Evolutionary conservation across 164 flowering plant genomes (phyloP).

Genomic region (Vitis cinerea): DNA sequence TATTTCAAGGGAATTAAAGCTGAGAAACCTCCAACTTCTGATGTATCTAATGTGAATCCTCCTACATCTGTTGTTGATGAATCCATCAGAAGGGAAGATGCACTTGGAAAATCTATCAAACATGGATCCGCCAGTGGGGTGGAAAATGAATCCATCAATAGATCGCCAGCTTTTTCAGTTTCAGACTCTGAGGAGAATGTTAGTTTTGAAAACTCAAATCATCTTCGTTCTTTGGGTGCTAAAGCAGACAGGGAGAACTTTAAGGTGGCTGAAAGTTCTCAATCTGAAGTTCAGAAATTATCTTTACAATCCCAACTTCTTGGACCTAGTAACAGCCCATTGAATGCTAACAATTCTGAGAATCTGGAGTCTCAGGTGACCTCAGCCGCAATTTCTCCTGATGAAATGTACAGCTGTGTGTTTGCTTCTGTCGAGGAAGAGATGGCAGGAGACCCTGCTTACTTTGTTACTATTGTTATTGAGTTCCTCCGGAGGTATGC

Average conservation of each 20-base stretch:
- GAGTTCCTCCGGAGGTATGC: slow-evolving; percentile 88
- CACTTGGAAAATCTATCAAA: slow-evolving; percentile 24
- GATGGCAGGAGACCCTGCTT: slow-evolving; percentile 79
- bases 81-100: slow-evolving; percentile 23
- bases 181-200: slow-evolving; percentile 61
- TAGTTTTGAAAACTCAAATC: slow-evolving; percentile 18
- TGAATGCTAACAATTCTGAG: slow-evolving; percentile 43
- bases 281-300: slow-evolving; percentile 29
- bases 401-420: slow-evolving; percentile 78
- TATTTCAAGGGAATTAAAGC: slow-evolving; percentile 37
- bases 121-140: slow-evolving; percentile 19
- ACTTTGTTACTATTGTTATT: slow-evolving; percentile 69
- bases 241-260: slow-evolving; percentile 19
- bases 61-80: slow-evolving; percentile 29
- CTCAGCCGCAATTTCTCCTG: slow-evolving; percentile 80
- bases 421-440: slow-evolving; percentile 87
- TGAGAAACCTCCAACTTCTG: slow-evolving; percentile 39
- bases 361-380: slow-evolving; percentile 47
- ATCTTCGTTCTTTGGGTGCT: slow-evolving; percentile 15
- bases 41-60: slow-evolving; percentile 23
- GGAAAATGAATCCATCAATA: slow-evolving; percentile 27
- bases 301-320: slow-evolving; percentile 35
- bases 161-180: slow-evolving; percentile 27
- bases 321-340: slow-evolving; percentile 26
- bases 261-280: slow-evolving; percentile 25